Evolutionary conservation across 1,284 basidiomycete genomes (phyloP).

Genomic region (Omphalotus olearius): DNA sequence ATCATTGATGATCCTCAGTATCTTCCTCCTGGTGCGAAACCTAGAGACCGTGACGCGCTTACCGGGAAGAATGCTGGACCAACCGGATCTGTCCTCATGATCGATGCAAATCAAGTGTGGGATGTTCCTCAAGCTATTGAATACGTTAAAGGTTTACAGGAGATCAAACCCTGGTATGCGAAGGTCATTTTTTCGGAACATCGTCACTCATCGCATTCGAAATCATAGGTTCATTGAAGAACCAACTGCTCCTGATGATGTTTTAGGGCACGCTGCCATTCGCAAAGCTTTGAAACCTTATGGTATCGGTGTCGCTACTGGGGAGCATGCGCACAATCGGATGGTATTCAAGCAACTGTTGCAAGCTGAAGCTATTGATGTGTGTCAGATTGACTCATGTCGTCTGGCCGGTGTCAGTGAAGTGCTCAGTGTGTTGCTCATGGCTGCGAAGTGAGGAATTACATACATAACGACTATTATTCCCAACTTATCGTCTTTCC

Average conservation of each 20-base stretch:
- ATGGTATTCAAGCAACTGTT: constrained; percentile 98
- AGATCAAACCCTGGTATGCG: constrained; percentile 84
- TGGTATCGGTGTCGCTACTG: constrained; percentile 92
- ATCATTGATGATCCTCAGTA: constrained; percentile 90
- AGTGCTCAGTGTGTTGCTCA: constrained; percentile 88
- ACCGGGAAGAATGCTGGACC: constrained; percentile 92
- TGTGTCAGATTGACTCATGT: constrained; percentile 95
- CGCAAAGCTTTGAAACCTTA: constrained; percentile 77
- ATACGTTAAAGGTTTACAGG: constrained; percentile 78
- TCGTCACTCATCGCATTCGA: neutral
- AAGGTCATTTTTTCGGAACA: neutral
- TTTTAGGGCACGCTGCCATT: constrained; percentile 80
- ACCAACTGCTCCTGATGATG: constrained; percentile 90
- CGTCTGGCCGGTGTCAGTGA: constrained; percentile 92
- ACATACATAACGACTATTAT: neutral
- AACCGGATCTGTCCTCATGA: constrained; percentile 92
- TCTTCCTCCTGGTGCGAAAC: constrained; percentile 50
- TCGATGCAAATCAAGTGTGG: constrained; percentile 97
- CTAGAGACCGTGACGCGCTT: constrained; percentile 61
- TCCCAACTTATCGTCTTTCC: constrained; percentile 3
- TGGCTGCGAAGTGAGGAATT: constrained; percentile 80
- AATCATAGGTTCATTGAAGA: constrained; percentile 96
- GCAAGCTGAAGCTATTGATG: constrained; percentile 91
- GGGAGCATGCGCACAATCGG: constrained; percentile 93
- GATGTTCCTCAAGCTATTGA: constrained; percentile 91